These are phyloP conservation scores for Kodamaea leandrae DNA, from an alignment of 805 yeast species.

Conservation along the genomic window DNA sequence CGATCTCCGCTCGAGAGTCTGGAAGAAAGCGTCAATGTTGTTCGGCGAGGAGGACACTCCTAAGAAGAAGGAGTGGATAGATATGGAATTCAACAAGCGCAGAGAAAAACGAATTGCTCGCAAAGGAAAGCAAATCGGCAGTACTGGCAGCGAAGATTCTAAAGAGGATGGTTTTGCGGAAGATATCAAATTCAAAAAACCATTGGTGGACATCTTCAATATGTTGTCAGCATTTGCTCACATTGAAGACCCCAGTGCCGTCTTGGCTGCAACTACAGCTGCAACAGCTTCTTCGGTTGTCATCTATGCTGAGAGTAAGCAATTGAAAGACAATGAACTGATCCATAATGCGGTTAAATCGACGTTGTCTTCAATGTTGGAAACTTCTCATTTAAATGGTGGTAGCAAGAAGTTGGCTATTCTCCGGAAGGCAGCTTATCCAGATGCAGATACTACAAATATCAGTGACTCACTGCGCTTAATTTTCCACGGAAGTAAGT, in stretches of 20 bases:
- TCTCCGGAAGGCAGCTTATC: constrained; percentile 21
- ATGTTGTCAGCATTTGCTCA: constrained; percentile 32
- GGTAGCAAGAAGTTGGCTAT: constrained; percentile 24
- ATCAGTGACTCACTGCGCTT: neutral
- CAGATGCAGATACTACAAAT: neutral
- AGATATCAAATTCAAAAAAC: constrained; percentile 25
- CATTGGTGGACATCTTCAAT: constrained; percentile 35
- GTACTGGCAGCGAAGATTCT: constrained; percentile 12
- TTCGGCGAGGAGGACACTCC: constrained; percentile 61
- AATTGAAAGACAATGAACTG: constrained; percentile 18
- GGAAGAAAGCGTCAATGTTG: constrained; percentile 63
- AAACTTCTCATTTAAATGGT: constrained; percentile 18
- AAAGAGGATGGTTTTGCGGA: constrained; percentile 18
- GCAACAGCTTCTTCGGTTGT: constrained; percentile 39
- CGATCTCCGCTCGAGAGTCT: constrained; percentile 76
- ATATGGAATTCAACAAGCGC: constrained; percentile 65
- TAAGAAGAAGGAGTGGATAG: constrained; percentile 66
- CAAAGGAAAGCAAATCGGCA: constrained; percentile 13
- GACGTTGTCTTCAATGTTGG: constrained; percentile 23
- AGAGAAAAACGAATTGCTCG: constrained; percentile 51
- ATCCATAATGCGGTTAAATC: constrained; percentile 25
- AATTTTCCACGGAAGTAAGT: neutral
- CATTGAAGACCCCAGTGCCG: constrained; percentile 33
- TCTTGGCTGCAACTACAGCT: constrained; percentile 35
- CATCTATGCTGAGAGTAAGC: constrained; percentile 28